These are phyloP conservation scores for Phylloporus arenicola DNA, from an alignment of 768 basidiomycete species.

Conservation along the genomic window DNA sequence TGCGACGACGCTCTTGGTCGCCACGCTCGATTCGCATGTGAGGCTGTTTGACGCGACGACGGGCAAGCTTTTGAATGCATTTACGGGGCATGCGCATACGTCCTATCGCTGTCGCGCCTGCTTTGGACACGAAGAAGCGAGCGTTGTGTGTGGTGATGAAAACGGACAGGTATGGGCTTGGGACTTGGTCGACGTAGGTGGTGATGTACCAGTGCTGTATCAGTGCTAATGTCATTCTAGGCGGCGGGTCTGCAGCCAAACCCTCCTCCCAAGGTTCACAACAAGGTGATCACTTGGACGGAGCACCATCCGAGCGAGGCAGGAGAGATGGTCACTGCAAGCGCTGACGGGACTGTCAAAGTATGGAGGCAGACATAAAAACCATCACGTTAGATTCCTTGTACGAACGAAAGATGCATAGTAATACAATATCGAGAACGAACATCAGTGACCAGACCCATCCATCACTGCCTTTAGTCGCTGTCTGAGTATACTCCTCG, in stretches of 20 bases:
- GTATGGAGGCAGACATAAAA: slow-evolving; percentile 63
- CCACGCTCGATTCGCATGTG: slow-evolving; percentile 78
- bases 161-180: slow-evolving; percentile 85
- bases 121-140: slow-evolving; percentile 80
- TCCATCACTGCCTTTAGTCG: slow-evolving; percentile 29
- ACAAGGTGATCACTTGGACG: slow-evolving; percentile 86
- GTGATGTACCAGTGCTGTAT: not conserved
- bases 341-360: slow-evolving; percentile 87
- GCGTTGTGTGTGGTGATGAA: slow-evolving; percentile 85
- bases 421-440: slow-evolving; percentile 17
- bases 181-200: slow-evolving; percentile 83
- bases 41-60: slow-evolving; percentile 80
- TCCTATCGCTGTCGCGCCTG: slow-evolving; percentile 76
- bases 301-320: slow-evolving; percentile 82
- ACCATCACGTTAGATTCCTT: not conserved
- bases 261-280: slow-evolving; percentile 73
- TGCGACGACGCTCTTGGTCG: slow-evolving; percentile 71
- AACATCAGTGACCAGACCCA: slow-evolving; percentile 18
- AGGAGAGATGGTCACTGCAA: slow-evolving; percentile 82
- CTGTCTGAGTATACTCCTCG: slow-evolving; percentile 23
- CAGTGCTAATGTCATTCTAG: slow-evolving; percentile 35
- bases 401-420: slow-evolving; percentile 2
- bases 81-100: slow-evolving; percentile 68
- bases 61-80: slow-evolving; percentile 83
- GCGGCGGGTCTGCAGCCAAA: slow-evolving; percentile 64